A percentile compares a stretch with the other conserved stretches of the same genome.
These are phyloP conservation scores for Paramecium pentaurelia DNA, from an alignment of 73 alveolate species.

Conservation along the genomic window DNA sequence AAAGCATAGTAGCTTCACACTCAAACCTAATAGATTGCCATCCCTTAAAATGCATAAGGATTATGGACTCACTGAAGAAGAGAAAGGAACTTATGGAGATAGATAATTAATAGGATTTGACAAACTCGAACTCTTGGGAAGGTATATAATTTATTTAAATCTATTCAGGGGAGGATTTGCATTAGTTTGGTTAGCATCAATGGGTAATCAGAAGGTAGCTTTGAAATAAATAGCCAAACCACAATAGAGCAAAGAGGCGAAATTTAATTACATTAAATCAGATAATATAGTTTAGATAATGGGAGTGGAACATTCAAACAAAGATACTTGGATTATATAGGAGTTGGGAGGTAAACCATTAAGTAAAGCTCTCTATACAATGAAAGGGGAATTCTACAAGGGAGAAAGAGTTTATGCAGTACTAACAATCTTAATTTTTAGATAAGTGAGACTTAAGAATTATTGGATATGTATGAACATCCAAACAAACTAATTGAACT, in stretches of 20 bases:
- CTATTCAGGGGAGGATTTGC: slow-evolving; percentile 58
- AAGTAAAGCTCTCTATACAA: neutral
- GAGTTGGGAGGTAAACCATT: slow-evolving; percentile 10
- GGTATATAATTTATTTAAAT: neutral
- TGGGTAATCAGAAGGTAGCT: neutral
- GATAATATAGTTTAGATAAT: neutral
- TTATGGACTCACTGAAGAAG: slow-evolving; percentile 51
- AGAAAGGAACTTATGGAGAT: slow-evolving; percentile 49
- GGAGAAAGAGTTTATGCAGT: slow-evolving; percentile 45
- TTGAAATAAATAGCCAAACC: slow-evolving; percentile 49
- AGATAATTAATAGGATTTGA: neutral
- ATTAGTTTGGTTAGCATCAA: slow-evolving; percentile 57
- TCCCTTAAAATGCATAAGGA: neutral
- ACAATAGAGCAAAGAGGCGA: neutral
- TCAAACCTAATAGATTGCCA: neutral
- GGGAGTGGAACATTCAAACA: neutral
- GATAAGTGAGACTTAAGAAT: neutral
- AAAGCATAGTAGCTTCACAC: neutral
- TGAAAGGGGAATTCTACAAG: slow-evolving; percentile 42
- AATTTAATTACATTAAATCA: neutral
- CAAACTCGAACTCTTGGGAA: slow-evolving; percentile 46
- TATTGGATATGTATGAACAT: neutral
- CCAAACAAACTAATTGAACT: neutral
- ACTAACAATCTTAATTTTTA: neutral
- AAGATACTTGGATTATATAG: neutral